Conservation (phyloP, 2,329 filamentous ascomycete genomes). For the Trichoderma arundinaceum region DNA sequence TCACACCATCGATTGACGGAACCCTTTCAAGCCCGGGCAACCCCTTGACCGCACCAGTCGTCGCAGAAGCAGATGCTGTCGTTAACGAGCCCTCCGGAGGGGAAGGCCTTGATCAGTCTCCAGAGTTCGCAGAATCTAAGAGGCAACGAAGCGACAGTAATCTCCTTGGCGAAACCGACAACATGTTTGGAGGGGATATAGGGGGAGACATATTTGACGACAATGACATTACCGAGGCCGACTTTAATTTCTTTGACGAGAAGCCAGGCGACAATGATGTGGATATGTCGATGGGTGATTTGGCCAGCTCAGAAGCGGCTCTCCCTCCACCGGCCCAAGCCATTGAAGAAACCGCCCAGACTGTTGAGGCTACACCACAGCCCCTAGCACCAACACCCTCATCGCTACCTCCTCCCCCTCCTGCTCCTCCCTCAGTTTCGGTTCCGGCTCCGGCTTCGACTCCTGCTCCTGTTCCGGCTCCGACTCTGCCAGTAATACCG, state of each 20-base stretch:
- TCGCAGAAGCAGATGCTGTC: conserved; percentile 41
- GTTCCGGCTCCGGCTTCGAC: background rate
- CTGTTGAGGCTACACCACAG: conserved; percentile 28
- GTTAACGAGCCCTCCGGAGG: conserved; percentile 35
- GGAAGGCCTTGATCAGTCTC: conserved; percentile 38
- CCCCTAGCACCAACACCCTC: conserved; percentile 25
- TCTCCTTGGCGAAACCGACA: conserved; percentile 56
- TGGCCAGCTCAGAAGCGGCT: conserved; percentile 33
- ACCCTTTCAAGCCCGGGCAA: conserved; percentile 62
- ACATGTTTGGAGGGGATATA: conserved; percentile 73
- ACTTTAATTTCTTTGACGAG: conserved; percentile 84
- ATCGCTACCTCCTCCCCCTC: conserved; percentile 12
- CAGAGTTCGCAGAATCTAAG: conserved; percentile 50
- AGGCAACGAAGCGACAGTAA: conserved; percentile 52
- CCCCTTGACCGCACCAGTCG: conserved; percentile 40
- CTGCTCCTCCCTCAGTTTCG: conserved; percentile 14
- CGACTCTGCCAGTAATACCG: background rate
- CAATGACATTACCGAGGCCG: conserved; percentile 78
- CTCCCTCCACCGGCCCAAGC: conserved; percentile 32
- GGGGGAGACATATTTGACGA: conserved; percentile 74
- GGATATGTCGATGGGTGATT: conserved; percentile 42
- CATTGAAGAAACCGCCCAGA: conserved; percentile 33
- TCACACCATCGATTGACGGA: conserved; percentile 63
- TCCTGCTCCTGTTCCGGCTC: conserved; percentile 22
- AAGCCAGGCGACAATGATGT: conserved; percentile 52